Base-by-base conservation (phyloP, 371 early-diverging fungal species). In the Syncephalastrum monosporum region DNA sequence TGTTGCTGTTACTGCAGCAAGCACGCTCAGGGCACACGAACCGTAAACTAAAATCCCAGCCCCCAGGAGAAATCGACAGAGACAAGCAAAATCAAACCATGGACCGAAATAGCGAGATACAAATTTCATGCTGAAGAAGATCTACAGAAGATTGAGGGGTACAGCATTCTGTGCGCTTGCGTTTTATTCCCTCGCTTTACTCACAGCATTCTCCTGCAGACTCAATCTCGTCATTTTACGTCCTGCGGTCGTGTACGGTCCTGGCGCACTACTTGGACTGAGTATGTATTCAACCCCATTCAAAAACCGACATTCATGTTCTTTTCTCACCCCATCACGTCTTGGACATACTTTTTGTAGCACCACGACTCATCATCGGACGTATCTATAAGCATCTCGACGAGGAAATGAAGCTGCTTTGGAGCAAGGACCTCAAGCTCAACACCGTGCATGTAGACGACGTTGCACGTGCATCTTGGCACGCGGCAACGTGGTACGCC, bases 371-470 rank as follows among this genome's bases (percentile, higher is more conserved):
- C 56, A 93, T 95, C 51, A 88, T 92, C 47, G 96, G 92, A 38
- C 89, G 90, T 41, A 89, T 97, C n/a, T 94, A 95, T 71, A 74
- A 90, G 56, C 82, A 88, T 21, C 64, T 89, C 17, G 74, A 84
- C 38, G 90, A 91, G 61, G 88, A 91, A 64, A 94, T 97, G 96
- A 91, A 91, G 47, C 76, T 93, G 17, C 76, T 96, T 47, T 96
- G 96, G 96, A 90, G 90, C 13, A 90, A 90, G 54, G 93, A 91
- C 56, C 71, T 94, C 46, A 88, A 86, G 65, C 79, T 96, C 60
- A 94, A 93, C 69, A 95, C 96, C 0, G 95, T 97, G 6, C 97
- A 97, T 74, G 95, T 93, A 2, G 38, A 67, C 1, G 97, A 97
- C 68, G 93, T 94, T 4, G 84, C 81, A 1, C 77, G 87, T 4